Percentiles rank a stretch among this genome's conserved stretches.
phyloP scores from a whole-genome alignment of 306 rosid species.

The Casuarina equisetifolia region DNA sequence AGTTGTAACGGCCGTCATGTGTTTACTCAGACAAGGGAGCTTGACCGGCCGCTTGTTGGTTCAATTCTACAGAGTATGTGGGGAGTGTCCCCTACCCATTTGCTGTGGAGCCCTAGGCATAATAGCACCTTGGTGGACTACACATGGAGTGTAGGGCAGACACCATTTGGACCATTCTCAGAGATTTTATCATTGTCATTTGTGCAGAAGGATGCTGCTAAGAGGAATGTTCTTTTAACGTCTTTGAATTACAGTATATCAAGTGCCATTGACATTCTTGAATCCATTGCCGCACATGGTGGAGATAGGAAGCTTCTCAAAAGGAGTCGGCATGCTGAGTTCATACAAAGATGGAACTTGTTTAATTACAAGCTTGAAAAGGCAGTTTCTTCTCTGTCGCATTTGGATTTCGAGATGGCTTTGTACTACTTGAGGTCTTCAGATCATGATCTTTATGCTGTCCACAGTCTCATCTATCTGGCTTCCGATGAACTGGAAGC shows the following conservation, averaged over 20 bases:
- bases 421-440: slow-evolving; percentile 74
- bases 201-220: slow-evolving; percentile 93
- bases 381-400: slow-evolving; percentile 81
- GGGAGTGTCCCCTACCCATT: slow-evolving; percentile 94
- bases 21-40: slow-evolving; percentile 67
- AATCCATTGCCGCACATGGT: slow-evolving; percentile 72
- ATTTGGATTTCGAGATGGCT: slow-evolving; percentile 83
- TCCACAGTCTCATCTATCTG: slow-evolving; percentile 76
- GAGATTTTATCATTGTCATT: slow-evolving; percentile 67
- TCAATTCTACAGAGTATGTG: slow-evolving; percentile 97
- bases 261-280: slow-evolving; percentile 69
- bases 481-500: slow-evolving; percentile 88
- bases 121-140: slow-evolving; percentile 85
- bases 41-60: slow-evolving; percentile 87
- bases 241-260: slow-evolving; percentile 63
- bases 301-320: slow-evolving; percentile 80
- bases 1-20: slow-evolving; percentile 84
- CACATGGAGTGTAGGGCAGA: slow-evolving; percentile 96
- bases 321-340: slow-evolving; percentile 63
- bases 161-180: slow-evolving; percentile 95
- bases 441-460: slow-evolving; percentile 85
- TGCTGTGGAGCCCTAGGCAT: slow-evolving; percentile 84
- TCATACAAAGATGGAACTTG: slow-evolving; percentile 84
- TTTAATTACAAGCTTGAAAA: slow-evolving; percentile 88
- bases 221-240: slow-evolving; percentile 80